Evolutionary conservation across 176 grass and related monocot genomes (phyloP).

Genomic region (Phyllostachys edulis): DNA sequence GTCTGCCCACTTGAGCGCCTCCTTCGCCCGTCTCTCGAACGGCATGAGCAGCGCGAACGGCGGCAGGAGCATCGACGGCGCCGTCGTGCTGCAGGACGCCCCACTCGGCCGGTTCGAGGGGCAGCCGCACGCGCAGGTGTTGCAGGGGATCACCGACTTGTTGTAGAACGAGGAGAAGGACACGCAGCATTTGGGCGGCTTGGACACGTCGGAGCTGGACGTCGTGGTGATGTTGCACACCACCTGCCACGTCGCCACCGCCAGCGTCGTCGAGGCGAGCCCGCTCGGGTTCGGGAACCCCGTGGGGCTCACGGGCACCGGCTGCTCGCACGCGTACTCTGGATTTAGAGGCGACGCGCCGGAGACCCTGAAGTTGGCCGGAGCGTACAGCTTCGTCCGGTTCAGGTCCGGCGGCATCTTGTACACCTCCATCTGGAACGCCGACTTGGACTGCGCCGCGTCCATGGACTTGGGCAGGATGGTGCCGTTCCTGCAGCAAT

Average conservation of each 20-base stretch:
- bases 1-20: conserved; percentile 38
- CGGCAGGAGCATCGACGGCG: conserved; percentile 55
- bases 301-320: conserved; percentile 48
- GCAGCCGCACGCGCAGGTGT: conserved; percentile 85
- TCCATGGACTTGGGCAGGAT: conserved; percentile 68
- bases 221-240: conserved; percentile 58
- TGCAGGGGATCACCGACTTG: conserved; percentile 74
- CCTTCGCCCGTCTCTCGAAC: conserved; percentile 41
- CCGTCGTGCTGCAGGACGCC: conserved; percentile 48
- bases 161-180: conserved; percentile 72
- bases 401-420: conserved; percentile 84
- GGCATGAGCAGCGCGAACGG: conserved; percentile 59
- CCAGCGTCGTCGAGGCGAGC: conserved; percentile 38
- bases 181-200: conserved; percentile 59
- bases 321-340: conserved; percentile 45
- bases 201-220: not conserved
- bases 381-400: conserved; percentile 45
- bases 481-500: conserved; percentile 85
- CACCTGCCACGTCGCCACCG: conserved; percentile 61
- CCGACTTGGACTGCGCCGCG: conserved; percentile 50
- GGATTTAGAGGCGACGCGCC: conserved; percentile 56
- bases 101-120: not conserved
- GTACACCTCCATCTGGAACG: conserved; percentile 88
- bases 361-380: conserved; percentile 49
- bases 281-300: conserved; percentile 57